Conservation (phyloP, 1,139 yeast species). For the Suhomyces wounanorum region DNA sequence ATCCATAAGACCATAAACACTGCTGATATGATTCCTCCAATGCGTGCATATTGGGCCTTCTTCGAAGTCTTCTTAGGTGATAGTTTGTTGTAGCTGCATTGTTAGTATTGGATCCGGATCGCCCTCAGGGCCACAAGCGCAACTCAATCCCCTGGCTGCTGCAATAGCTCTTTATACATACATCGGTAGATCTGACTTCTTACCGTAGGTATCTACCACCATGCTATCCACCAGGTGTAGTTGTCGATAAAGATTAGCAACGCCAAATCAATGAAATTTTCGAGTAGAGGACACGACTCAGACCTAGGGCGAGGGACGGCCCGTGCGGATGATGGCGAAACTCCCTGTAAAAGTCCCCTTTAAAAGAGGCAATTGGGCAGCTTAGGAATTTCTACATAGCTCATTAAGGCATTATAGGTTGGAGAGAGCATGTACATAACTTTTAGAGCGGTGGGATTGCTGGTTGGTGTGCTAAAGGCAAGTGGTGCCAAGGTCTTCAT, state of each 20-base stretch:
- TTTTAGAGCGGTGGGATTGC: too few species aligned
- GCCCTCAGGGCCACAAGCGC: not conserved
- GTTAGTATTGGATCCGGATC: constrained; percentile 7
- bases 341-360: not conserved
- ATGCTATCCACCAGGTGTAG: constrained; percentile 16
- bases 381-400: not conserved
- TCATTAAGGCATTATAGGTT: not conserved
- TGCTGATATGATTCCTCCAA: constrained; percentile 8
- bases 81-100: constrained; percentile 15
- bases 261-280: constrained; percentile 5
- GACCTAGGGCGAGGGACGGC: constrained; percentile 1
- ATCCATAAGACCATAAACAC: constrained; percentile 12
- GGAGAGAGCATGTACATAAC: too few species aligned
- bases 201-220: constrained; percentile 38
- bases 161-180: constrained; percentile 23
- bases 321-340: not conserved
- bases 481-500: too few species aligned
- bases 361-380: not conserved
- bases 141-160: not conserved
- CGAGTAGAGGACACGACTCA: constrained; percentile 9
- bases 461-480: too few species aligned
- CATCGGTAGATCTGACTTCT: constrained; percentile 51
- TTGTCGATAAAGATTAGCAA: constrained; percentile 1
- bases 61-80: constrained; percentile 17
- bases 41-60: constrained; percentile 6